A percentile compares a stretch with the other conserved stretches of the same genome.
phyloP scores from a whole-genome alignment of 1,284 basidiomycete species.

The Malassezia furfur region DNA sequence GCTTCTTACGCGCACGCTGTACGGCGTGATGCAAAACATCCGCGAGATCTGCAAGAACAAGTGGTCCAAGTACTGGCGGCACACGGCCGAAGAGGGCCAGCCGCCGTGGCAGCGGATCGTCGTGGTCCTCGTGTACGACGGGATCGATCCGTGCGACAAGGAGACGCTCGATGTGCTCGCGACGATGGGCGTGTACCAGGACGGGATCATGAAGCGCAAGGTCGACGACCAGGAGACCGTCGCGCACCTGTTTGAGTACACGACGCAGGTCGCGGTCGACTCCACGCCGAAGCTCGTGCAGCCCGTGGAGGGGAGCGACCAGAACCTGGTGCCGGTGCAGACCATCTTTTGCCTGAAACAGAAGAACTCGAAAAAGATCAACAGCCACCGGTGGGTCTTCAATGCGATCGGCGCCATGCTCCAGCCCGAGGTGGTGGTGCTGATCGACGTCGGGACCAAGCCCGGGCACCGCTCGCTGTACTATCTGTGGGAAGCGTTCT shows the following conservation, averaged over 20 bases:
- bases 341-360: slow-evolving; percentile 91
- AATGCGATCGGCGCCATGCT: slow-evolving; percentile 77
- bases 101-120: slow-evolving; percentile 82
- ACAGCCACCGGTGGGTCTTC: slow-evolving; percentile 77
- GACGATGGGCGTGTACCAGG: slow-evolving; percentile 51
- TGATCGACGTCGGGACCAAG: slow-evolving; percentile 47
- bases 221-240: slow-evolving; percentile 84
- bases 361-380: slow-evolving; percentile 70
- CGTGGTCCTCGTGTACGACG: slow-evolving; percentile 72
- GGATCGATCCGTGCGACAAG: slow-evolving; percentile 90
- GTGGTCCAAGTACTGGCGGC: slow-evolving; percentile 71
- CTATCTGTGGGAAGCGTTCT: slow-evolving; percentile 47
- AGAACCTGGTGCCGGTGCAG: slow-evolving; percentile 82
- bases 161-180: slow-evolving; percentile 49
- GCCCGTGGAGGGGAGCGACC: slow-evolving; percentile 63
- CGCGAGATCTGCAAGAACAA: slow-evolving; percentile 96
- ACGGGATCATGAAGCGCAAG: slow-evolving; percentile 85
- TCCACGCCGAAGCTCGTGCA: slow-evolving; percentile 77
- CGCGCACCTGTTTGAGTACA: slow-evolving; percentile 65
- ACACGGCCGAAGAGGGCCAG: slow-evolving; percentile 63
- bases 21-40: slow-evolving; percentile 95
- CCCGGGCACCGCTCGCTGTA: slow-evolving; percentile 43
- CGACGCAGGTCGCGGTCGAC: slow-evolving; percentile 61
- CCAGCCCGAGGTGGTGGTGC: slow-evolving; percentile 43
- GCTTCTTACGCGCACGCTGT: slow-evolving; percentile 62